Evolutionary conservation across 139 green algal genomes (phyloP).

Genomic region (Diplosphaera chodatii): DNA sequence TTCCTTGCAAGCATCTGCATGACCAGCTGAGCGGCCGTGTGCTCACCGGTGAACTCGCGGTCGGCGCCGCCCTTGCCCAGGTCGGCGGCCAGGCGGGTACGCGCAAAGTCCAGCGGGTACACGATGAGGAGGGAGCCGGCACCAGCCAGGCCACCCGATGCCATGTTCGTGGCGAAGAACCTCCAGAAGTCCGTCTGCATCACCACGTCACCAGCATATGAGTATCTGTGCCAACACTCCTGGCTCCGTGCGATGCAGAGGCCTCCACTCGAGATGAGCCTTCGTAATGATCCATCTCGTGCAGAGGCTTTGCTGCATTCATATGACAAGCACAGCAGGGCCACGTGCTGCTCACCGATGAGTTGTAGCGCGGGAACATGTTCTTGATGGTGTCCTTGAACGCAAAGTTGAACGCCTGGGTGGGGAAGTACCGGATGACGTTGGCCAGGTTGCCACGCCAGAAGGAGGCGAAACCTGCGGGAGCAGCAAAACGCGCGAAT

Average conservation of each 20-base stretch:
- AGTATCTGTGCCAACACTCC: no score
- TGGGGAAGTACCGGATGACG: conserved; percentile 76
- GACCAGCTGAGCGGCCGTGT: no score
- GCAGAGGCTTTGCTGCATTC: no score
- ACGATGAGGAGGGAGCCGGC: conserved; percentile 93
- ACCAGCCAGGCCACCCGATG: conserved; percentile 85
- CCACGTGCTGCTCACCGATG: conserved; percentile 16
- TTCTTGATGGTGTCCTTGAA: conserved; percentile 99
- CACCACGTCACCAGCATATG: no score
- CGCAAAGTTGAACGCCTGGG: conserved; percentile 97
- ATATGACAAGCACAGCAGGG: no score
- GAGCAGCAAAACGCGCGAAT: no score
- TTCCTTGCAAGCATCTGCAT: no score
- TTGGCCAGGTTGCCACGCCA: conserved; percentile 98
- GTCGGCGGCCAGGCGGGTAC: conserved; percentile 96
- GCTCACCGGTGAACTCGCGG: conserved; percentile 73
- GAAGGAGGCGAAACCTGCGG: conserved; percentile 78
- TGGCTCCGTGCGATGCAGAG: no score
- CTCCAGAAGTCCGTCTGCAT: conserved; percentile 85
- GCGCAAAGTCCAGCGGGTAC: conserved; percentile 98
- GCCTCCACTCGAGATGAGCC: no score
- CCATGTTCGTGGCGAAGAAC: conserved; percentile 97
- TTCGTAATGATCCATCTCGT: no score
- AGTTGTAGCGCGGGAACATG: conserved; percentile 91
- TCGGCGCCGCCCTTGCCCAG: conserved; percentile 39